Evolutionary conservation across 371 early-diverging fungal genomes (phyloP).

Genomic region (Mortierella sp.): DNA sequence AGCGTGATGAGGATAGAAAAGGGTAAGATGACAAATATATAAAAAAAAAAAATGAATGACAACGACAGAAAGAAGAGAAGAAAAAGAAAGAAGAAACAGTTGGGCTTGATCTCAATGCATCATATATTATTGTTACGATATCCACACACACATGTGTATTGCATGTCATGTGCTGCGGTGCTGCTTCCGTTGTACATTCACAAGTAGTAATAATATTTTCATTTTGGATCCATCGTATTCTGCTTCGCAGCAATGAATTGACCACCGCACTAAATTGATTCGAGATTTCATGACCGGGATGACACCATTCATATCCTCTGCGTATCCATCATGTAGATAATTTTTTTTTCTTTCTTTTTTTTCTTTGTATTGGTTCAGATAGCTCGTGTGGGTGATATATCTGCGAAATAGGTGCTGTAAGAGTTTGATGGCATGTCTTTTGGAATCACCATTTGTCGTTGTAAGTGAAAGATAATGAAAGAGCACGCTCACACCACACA

Average conservation of each 20-base stretch:
- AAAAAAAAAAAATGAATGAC: no score
- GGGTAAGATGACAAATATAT: neutral
- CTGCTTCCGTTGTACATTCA: neutral
- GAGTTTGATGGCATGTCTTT: neutral
- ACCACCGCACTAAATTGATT: neutral
- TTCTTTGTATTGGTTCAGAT: no score
- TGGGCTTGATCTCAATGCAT: neutral
- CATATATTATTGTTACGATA: neutral
- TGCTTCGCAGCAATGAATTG: conserved; percentile 7
- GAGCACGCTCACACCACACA: no score
- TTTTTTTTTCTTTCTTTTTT: no score
- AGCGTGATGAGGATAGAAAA: no score
- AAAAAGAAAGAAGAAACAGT: neutral
- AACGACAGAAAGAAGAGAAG: neutral
- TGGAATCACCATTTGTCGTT: conserved; percentile 1
- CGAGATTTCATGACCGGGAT: no score
- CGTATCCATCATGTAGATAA: no score
- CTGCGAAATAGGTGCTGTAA: no score
- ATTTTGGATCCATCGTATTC: neutral
- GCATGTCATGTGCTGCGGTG: conserved; percentile 12
- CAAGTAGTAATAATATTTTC: no score
- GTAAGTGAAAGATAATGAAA: no score
- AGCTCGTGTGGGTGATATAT: neutral
- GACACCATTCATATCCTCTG: no score
- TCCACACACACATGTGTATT: neutral